Percentiles rank a stretch among this genome's conserved stretches.
phyloP scores from a whole-genome alignment of 306 rosid genomes.

The Cucumis melo region DNA sequence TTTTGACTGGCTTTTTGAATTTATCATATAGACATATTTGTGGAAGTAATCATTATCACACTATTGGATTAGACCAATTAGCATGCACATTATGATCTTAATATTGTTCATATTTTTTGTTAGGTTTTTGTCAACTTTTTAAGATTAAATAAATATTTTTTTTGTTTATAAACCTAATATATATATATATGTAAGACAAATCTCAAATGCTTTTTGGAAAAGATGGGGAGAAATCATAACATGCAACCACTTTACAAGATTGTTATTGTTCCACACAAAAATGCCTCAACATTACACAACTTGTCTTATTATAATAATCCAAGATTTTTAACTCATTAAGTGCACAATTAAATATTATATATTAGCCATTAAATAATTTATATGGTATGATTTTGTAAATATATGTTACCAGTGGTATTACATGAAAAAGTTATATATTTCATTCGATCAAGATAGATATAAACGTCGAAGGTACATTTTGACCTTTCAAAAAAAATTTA shows the following conservation, averaged over 20 bases:
- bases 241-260: background rate
- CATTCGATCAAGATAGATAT: too few species aligned
- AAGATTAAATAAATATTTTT: background rate
- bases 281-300: background rate
- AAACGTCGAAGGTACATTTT: too few species aligned
- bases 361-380: background rate
- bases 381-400: background rate
- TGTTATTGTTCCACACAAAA: background rate
- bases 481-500: too few species aligned
- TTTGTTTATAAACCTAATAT: background rate
- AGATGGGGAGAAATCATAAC: background rate
- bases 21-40: background rate
- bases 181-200: background rate
- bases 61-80: conserved; percentile 5
- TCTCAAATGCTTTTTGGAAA: background rate
- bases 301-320: background rate
- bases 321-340: background rate
- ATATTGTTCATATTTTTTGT: background rate
- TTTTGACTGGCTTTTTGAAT: background rate
- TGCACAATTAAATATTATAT: background rate
- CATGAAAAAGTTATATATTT: too few species aligned
- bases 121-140: background rate
- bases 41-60: background rate
- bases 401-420: too few species aligned
- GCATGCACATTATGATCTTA: background rate